Evolutionary conservation across 2,329 filamentous ascomycete species (phyloP), one percentile per base, ranked within the genome.

Genomic region (Epichloe gansuensis): DNA sequence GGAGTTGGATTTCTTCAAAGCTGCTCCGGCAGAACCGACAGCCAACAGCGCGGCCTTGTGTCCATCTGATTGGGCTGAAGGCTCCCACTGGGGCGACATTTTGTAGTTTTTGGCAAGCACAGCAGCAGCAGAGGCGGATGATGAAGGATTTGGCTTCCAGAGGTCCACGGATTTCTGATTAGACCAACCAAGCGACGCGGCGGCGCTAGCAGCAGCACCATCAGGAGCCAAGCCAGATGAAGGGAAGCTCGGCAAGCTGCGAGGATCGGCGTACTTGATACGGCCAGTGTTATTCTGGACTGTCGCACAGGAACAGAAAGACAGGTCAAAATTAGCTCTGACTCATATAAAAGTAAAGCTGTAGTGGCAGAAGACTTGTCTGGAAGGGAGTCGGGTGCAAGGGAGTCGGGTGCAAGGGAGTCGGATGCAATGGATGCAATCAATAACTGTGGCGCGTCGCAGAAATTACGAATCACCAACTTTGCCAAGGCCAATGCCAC

Each of bases 21-120:
- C 63, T 13, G 64, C 60, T 43, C 58, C 62, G 36, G 68, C 68
- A 12, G 69, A 71, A 2, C 64, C 65, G 27, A 68, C 64, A 17
- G 87, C 87, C 27, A 87, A 70, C 9, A 88, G 63, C 4, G 89
- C 89, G 47, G 89, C 87, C 63, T 85, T 87, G 49, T 85, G 82
- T 38, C 85, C 85, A 48, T 82, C 78, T 12, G 78, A 71, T 61
- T 78, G 85, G 51, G 76, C 69, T 53, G 81, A 73, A 8, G 82
- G 80, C 56, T 85, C 75, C 80, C 81, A 84, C 7, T 75, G 53
- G 3, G 83, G 64, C 5, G 67, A 57, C 63, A 69, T 66, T 58
- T 68, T 71, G 58, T 69, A 66, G 54, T 73, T 66, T 47, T 69
- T 71, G 52, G 70, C 69, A 23, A 73, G 57, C 44, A 66, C 61